Evolutionary conservation across 805 yeast species (phyloP).

Genomic region (Ogataea trehalophila): DNA sequence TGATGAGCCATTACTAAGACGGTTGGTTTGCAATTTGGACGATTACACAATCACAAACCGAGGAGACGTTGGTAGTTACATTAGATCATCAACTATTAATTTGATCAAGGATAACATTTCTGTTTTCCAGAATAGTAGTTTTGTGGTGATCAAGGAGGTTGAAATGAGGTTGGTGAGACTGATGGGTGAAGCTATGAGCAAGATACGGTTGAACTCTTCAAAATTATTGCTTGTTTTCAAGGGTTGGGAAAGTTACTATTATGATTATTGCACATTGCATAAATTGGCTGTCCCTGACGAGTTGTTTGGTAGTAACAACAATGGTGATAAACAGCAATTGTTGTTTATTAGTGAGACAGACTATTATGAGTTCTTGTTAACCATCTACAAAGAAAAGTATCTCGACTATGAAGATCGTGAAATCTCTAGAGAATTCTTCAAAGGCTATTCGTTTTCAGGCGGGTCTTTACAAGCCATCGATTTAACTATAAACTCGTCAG

Average conservation of each 20-base stretch:
- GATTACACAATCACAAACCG: conserved; percentile 77
- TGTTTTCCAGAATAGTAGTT: conserved; percentile 5
- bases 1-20: conserved; percentile 2
- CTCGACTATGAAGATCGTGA: conserved; percentile 6
- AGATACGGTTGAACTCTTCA: conserved; percentile 41
- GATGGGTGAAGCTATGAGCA: conserved; percentile 60
- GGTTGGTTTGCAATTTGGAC: conserved; percentile 42
- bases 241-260: conserved; percentile 13
- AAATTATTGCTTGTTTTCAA: conserved; percentile 30
- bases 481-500: conserved; percentile 37
- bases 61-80: conserved; percentile 89
- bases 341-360: conserved; percentile 13
- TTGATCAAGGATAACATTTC: conserved; percentile 32
- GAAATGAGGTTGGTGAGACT: conserved; percentile 45
- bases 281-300: neutral
- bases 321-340: conserved; percentile 2
- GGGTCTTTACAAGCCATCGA: conserved; percentile 54
- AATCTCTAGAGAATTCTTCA: conserved; percentile 42
- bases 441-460: conserved; percentile 47
- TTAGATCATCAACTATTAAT: conserved; percentile 46
- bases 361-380: conserved; percentile 29
- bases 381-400: conserved; percentile 14
- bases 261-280: neutral
- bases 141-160: conserved; percentile 13
- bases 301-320: neutral